Conservation (phyloP, 768 basidiomycete species). For the Mycena kentingensis region DNA sequence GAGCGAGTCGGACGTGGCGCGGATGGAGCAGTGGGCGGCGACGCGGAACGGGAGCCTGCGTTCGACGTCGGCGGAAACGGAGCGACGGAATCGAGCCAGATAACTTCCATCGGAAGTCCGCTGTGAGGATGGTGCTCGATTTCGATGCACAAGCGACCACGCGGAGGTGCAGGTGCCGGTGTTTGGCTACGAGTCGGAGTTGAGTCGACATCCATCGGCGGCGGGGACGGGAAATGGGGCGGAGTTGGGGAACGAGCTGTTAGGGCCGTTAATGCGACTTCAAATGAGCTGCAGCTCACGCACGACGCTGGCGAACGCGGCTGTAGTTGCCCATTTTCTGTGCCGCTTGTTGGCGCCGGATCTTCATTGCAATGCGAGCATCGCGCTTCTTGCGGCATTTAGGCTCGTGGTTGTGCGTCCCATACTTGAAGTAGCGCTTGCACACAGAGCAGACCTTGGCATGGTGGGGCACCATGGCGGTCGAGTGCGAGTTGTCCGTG, state of each 20-base stretch:
- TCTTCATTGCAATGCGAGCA: neutral
- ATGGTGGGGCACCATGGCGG: neutral
- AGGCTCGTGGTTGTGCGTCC: neutral
- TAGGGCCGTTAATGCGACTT: too few relatives aligned
- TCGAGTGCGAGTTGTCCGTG: neutral
- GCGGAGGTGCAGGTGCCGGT: neutral
- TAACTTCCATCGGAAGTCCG: neutral
- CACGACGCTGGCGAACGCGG: neutral
- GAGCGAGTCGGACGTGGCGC: neutral
- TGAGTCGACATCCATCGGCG: neutral
- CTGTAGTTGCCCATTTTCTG: neutral
- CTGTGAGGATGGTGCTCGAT: slow-evolving; percentile 18
- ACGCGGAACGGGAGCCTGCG: neutral
- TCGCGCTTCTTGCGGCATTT: too few relatives aligned
- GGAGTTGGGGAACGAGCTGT: neutral
- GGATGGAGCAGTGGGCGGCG: neutral
- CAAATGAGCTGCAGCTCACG: too few relatives aligned
- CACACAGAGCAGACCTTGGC: neutral
- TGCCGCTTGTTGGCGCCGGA: neutral
- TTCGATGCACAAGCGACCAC: slow-evolving; percentile 5
- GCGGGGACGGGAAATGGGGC: neutral
- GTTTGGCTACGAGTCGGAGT: neutral
- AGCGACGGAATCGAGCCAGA: slow-evolving; percentile 5
- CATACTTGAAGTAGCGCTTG: neutral
- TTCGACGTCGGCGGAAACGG: neutral